A percentile compares a stretch with the other conserved stretches of the same genome.
Conservation (phyloP, 2,329 filamentous ascomycete species). For the Penicillium brevicompactum region DNA sequence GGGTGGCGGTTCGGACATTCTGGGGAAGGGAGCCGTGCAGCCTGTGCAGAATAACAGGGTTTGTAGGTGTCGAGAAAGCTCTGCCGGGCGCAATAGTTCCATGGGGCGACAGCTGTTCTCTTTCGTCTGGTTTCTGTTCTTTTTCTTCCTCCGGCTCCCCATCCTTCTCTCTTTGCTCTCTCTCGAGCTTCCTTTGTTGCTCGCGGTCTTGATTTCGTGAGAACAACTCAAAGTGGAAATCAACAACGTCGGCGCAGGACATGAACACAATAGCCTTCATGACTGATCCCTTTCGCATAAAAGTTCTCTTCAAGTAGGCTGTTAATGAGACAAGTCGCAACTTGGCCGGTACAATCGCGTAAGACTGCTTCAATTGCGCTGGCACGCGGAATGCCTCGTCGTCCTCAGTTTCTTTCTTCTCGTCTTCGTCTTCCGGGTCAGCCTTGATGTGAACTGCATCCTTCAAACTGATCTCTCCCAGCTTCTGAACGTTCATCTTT, state of each 20-base stretch:
- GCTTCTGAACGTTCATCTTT: conserved; percentile 93
- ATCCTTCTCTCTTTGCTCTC: conserved; percentile 17
- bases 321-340: conserved; percentile 85
- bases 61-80: conserved; percentile 73
- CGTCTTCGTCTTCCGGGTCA: conserved; percentile 57
- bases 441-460: conserved; percentile 86
- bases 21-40: conserved; percentile 93
- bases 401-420: conserved; percentile 49
- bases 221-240: conserved; percentile 91
- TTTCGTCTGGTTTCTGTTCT: conserved; percentile 25
- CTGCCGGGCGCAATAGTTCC: conserved; percentile 61
- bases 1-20: conserved; percentile 80
- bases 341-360: conserved; percentile 84
- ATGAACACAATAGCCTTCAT: conserved; percentile 98
- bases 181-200: conserved; percentile 25
- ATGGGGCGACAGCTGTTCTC: conserved; percentile 35
- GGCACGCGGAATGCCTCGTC: conserved; percentile 74
- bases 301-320: conserved; percentile 80
- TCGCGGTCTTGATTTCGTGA: conserved; percentile 45
- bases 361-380: conserved; percentile 90
- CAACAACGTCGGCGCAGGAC: conserved; percentile 93
- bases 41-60: conserved; percentile 77
- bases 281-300: conserved; percentile 82
- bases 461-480: conserved; percentile 93
- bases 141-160: conserved; percentile 23